Percentiles rank a stretch among this genome's conserved stretches.
phyloP scores from a whole-genome alignment of 495 filamentous ascomycete species.

The Endocarpon pusillum region DNA sequence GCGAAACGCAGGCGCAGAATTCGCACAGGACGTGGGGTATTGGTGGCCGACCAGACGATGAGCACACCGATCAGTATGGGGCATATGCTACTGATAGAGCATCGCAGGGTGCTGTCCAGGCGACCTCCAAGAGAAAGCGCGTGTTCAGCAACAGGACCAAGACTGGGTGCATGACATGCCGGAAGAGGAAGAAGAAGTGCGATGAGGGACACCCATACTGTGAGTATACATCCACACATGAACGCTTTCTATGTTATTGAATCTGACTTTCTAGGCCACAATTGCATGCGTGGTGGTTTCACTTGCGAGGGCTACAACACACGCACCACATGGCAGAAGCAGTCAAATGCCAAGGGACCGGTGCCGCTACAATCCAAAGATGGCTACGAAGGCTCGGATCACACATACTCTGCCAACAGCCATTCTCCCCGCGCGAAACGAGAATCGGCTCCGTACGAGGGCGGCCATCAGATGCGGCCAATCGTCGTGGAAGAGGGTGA shows the following conservation, averaged over 20 bases:
- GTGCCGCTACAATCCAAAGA: slow-evolving; percentile 80
- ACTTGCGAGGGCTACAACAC: slow-evolving; percentile 86
- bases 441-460: slow-evolving; percentile 20
- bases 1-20: slow-evolving; percentile 28
- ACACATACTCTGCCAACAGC: slow-evolving; percentile 32
- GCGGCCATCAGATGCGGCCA: too few species aligned
- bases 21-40: slow-evolving; percentile 14
- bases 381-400: slow-evolving; percentile 30
- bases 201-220: slow-evolving; percentile 92
- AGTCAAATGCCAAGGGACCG: slow-evolving; percentile 40
- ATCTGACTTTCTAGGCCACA: slow-evolving; percentile 48
- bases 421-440: slow-evolving; percentile 21
- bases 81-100: slow-evolving; percentile 23
- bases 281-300: slow-evolving; percentile 84
- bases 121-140: slow-evolving; percentile 66
- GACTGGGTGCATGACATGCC: slow-evolving; percentile 91
- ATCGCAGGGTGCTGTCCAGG: slow-evolving; percentile 31
- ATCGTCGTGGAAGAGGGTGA: slow-evolving; percentile 29
- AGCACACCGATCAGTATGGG: slow-evolving; percentile 16
- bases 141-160: slow-evolving; percentile 95
- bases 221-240: slow-evolving; percentile 21
- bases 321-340: slow-evolving; percentile 55
- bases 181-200: slow-evolving; percentile 94
- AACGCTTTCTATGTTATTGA: slow-evolving; percentile 1
- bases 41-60: slow-evolving; percentile 18